Evolutionary conservation across 345 rosid genomes (phyloP), one percentile per base, ranked within the genome.

Genomic region (Arabidopsis thaliana): DNA sequence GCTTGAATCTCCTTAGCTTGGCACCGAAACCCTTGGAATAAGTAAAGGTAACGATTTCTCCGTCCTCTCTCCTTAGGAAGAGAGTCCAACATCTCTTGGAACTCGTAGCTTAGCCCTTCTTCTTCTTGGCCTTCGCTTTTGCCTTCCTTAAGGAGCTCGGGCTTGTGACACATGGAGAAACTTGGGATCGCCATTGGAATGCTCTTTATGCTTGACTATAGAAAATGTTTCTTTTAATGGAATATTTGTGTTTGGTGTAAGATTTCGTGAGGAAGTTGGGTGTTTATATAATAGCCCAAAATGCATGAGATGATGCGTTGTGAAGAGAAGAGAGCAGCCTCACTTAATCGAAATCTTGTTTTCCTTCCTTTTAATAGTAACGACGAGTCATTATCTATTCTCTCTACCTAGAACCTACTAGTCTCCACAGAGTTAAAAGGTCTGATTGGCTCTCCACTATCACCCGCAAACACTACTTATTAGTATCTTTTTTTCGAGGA

Each of bases 21-120:
- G 82, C 89, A 89, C 98, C 97, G 91, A 69, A 84, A 87, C 0
- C 87, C 89, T 77, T 89, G 90, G 69, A 82, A 87, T 16, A 73
- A 32, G 51, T 87, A 87, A 56, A 88, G 73, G 77, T 74, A 77
- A n/a, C 79, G 80, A 52, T 93, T 87, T 78, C 93, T 78, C 93
- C 94, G 90, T 4, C 94, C 94, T 71, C 71, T 84, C 63, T 85
- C 88, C 44, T 30, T 83, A 0, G 91, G 97, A 53, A 90, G 88
- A 56, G 87, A 73, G 36, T 70, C 83, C 6, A 89, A 71, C 68
- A 92, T 56, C 59, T 83, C 80, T 67, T 49, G 82, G 74, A 84
- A 89, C 76, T 88, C 92, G 9, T 73, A 45, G 83, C 81, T 83
- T 30, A 78, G 33, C 55, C 53, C 72, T 65, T 81, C 83, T 2